Base-by-base conservation (phyloP, 495 filamentous ascomycete species). In the Cercophora sp. region DNA sequence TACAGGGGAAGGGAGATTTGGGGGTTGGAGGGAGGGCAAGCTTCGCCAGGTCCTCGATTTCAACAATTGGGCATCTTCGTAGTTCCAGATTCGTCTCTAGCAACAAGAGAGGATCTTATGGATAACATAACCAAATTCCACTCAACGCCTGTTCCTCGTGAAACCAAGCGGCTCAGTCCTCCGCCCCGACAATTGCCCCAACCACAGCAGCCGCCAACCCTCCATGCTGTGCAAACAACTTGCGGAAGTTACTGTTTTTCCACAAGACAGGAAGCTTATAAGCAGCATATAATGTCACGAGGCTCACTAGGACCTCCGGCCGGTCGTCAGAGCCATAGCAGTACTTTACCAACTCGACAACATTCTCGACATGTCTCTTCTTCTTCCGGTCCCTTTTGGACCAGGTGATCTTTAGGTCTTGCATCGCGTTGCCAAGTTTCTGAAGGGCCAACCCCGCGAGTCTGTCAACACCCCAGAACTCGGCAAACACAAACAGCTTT, bases 401-500 rank as follows among this genome's bases (percentile, higher is more conserved):
- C n/a, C n/a, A n/a, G n/a, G n/a, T n/a, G n/a, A n/a, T n/a, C n/a
- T n/a, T n/a, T n/a, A n/a, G n/a, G n/a, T n/a, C n/a, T n/a, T n/a
- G n/a, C 32, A 49, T 20, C 27, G 1, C 29, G 0, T 37, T 36
- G 3, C 29, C 46, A n/a, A 49, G 31, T 11, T 19, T 37, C 8
- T 20, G 4, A 19, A 49, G 8, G 2, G 46, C 36, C 5, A 49
- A 18, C 2, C 25, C 31, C 29, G 8, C 13, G 6, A 49, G 46
- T 23, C 31, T 23, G 3, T 3, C 13, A 19, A 49, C 23, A 18
- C 46, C 46, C 25, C 31, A 49, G 31, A 20, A 49, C 31, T 49
- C 46, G 8, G 46, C 46, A 49, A 49, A 49, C 16, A 49, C 46
- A 24, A 34, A 49, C 2, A 49, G 27, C 31, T 25, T 27, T 5